A percentile compares a stretch with the other conserved stretches of the same genome.
phyloP scores from a whole-genome alignment of 1,284 basidiomycete genomes.

The Rhodotorula sp. region DNA sequence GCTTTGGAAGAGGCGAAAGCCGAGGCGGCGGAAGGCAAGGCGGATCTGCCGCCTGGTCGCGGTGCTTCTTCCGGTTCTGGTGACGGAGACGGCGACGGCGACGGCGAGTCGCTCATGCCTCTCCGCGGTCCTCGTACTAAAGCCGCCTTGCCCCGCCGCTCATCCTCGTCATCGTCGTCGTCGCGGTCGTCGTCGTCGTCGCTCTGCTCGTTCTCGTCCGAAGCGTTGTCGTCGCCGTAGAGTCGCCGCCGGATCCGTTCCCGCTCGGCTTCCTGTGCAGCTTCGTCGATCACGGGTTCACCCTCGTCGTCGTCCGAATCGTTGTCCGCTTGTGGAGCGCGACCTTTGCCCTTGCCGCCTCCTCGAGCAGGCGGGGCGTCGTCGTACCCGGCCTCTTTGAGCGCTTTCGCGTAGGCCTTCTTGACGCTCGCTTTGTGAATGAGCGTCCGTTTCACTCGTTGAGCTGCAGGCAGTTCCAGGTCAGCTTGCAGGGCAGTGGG shows the following conservation, averaged over 20 bases:
- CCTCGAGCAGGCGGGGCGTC: neutral
- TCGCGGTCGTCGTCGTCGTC: constrained; percentile 16
- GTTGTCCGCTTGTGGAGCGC: neutral
- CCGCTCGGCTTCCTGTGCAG: constrained; percentile 25
- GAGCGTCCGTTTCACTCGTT: constrained; percentile 38
- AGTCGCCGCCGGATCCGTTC: constrained; percentile 29
- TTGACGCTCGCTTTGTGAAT: constrained; percentile 44
- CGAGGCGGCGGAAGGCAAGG: constrained; percentile 18
- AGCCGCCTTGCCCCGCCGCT: neutral
- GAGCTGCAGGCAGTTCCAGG: neutral
- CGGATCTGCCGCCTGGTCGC: constrained; percentile 14
- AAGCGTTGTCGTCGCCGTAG: constrained; percentile 30
- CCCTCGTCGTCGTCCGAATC: constrained; percentile 7
- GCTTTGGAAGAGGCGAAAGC: neutral
- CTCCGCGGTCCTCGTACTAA: neutral
- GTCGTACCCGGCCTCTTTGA: constrained; percentile 39
- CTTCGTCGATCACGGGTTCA: constrained; percentile 13
- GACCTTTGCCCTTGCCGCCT: constrained; percentile 6
- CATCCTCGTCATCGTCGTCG: constrained; percentile 8
- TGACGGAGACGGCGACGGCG: constrained; percentile 10
- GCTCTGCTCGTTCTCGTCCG: constrained; percentile 24
- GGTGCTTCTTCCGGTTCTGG: constrained; percentile 17
- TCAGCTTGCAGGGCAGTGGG: neutral
- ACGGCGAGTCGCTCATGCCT: constrained; percentile 3
- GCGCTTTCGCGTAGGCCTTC: constrained; percentile 32